phyloP scores from a whole-genome alignment of 2,329 filamentous ascomycete genomes.

The Teratosphaeria gauchensis region DNA sequence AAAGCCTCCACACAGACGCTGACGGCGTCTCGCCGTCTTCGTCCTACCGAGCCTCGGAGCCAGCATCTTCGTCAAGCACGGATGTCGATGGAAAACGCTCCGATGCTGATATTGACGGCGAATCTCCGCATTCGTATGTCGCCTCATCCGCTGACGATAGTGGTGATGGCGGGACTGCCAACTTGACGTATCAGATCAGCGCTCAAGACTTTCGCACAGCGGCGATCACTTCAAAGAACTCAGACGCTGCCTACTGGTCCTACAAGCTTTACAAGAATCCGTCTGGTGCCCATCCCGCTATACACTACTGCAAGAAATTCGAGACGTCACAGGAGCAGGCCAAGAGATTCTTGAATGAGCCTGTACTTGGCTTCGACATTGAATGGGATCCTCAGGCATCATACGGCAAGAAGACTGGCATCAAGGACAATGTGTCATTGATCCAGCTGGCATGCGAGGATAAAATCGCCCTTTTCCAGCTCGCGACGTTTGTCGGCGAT shows the following conservation, averaged over 20 bases:
- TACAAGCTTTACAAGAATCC: slow-evolving; percentile 56
- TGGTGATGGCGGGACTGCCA: background rate
- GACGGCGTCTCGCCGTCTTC: background rate
- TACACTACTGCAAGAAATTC: slow-evolving; percentile 68
- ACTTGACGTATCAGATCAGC: background rate
- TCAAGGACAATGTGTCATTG: slow-evolving; percentile 64
- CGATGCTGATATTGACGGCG: background rate
- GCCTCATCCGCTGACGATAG: background rate
- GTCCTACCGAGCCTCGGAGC: background rate
- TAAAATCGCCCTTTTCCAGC: slow-evolving; percentile 71
- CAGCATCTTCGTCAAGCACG: background rate
- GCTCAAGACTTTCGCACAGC: slow-evolving; percentile 17
- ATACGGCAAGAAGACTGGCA: slow-evolving; percentile 29
- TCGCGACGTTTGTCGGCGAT: slow-evolving; percentile 47
- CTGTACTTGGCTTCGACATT: slow-evolving; percentile 76
- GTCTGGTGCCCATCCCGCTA: slow-evolving; percentile 46
- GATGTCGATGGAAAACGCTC: background rate
- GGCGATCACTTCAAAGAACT: slow-evolving; percentile 18
- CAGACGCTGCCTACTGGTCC: slow-evolving; percentile 45
- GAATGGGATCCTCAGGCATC: slow-evolving; percentile 60
- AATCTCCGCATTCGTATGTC: background rate
- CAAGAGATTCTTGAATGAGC: slow-evolving; percentile 57
- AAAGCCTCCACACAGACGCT: background rate
- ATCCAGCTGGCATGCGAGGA: slow-evolving; percentile 73
- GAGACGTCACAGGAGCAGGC: slow-evolving; percentile 58